Evolutionary conservation across 352 stramenopile species (phyloP).

Genomic region (Phytophthora macrochlamydospora): DNA sequence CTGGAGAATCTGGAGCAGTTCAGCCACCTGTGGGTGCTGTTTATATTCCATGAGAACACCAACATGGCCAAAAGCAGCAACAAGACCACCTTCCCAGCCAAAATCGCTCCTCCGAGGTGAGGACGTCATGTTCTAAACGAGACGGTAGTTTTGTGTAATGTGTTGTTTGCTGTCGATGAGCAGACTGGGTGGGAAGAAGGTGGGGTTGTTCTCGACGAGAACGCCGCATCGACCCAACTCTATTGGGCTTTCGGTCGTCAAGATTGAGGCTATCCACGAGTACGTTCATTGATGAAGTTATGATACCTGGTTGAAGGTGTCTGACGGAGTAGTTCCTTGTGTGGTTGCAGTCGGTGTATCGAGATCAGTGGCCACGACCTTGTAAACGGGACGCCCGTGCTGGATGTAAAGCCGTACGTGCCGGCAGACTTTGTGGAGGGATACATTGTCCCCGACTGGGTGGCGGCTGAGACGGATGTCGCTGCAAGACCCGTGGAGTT

Average conservation of each 20-base stretch:
- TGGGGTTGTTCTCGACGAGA: conserved; percentile 96
- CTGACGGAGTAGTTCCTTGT: not conserved
- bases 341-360: conserved; percentile 57
- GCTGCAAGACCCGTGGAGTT: conserved; percentile 62
- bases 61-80: conserved; percentile 63
- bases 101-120: conserved; percentile 76
- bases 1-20: conserved; percentile 88
- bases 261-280: conserved; percentile 87
- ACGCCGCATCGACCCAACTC: conserved; percentile 97
- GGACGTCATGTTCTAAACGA: not conserved
- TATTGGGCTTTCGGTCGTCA: conserved; percentile 92
- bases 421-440: conserved; percentile 70
- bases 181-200: conserved; percentile 77
- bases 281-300: conserved; percentile 22
- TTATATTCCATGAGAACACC: conserved; percentile 92
- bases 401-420: conserved; percentile 99
- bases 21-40: conserved; percentile 91
- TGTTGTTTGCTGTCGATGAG: not conserved
- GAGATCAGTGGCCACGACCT: conserved; percentile 94
- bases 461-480: conserved; percentile 60
- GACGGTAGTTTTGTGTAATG: not conserved
- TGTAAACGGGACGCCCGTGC: conserved; percentile 96
- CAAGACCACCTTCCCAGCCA: conserved; percentile 78
- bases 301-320: not conserved
- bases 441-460: conserved; percentile 71